Conservation (phyloP, 371 early-diverging fungal species). For the Mucor saturninus region DNA sequence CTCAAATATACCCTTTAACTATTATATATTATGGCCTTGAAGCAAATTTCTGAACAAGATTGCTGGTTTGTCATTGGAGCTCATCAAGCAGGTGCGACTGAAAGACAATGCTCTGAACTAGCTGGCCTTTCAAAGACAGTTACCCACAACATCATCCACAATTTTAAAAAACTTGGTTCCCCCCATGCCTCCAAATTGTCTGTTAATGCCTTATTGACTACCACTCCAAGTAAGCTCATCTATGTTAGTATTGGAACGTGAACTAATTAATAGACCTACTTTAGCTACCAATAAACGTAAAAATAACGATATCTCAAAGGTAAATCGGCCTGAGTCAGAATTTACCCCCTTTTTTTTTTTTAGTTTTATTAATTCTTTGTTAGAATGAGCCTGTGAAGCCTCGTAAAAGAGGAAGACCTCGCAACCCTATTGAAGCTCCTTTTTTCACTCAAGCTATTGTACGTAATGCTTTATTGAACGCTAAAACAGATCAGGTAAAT, state of each 20-base stretch:
- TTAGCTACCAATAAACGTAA: background rate
- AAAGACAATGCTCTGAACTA: constrained; percentile 43
- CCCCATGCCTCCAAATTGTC: constrained; percentile 37
- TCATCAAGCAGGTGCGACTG: constrained; percentile 53
- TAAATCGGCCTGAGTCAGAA: background rate
- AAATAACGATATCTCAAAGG: background rate
- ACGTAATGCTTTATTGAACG: constrained; percentile 12
- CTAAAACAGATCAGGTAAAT: constrained; percentile 23
- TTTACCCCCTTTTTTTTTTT: no score
- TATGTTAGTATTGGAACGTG: background rate
- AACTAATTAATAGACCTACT: background rate
- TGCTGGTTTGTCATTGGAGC: constrained; percentile 54
- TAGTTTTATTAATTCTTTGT: no score
- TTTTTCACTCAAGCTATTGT: constrained; percentile 21
- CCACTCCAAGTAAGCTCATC: background rate
- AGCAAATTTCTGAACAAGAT: constrained; percentile 18
- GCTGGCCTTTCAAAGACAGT: constrained; percentile 45
- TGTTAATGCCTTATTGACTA: constrained; percentile 6
- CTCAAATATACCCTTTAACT: no score
- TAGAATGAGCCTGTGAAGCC: constrained; percentile 7
- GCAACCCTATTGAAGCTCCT: constrained; percentile 24
- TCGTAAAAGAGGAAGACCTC: constrained; percentile 41
- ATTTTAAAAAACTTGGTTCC: constrained; percentile 44
- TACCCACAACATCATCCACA: constrained; percentile 44
- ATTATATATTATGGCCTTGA: background rate